These are phyloP conservation scores for Kwoniella dendrophila DNA, from an alignment of 768 basidiomycete genomes.

Conservation along the genomic window DNA sequence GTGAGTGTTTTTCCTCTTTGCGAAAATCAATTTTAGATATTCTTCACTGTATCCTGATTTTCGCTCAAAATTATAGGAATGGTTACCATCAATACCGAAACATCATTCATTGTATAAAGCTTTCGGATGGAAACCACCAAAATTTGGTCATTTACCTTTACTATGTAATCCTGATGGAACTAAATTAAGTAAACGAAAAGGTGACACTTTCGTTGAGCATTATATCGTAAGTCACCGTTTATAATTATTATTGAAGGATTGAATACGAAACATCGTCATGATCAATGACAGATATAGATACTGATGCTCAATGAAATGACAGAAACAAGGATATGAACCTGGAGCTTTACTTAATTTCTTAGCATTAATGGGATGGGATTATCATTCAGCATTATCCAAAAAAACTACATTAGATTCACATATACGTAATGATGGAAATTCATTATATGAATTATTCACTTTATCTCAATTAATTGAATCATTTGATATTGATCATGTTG, in stretches of 20 bases:
- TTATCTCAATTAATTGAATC: conserved; percentile 69
- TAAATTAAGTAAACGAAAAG: conserved; percentile 93
- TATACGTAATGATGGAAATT: conserved; percentile 40
- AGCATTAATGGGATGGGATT: conserved; percentile 91
- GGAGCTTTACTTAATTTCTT: conserved; percentile 88
- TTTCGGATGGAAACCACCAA: conserved; percentile 69
- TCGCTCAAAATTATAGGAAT: conserved; percentile 66
- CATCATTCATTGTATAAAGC: conserved; percentile 87
- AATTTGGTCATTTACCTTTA: conserved; percentile 88
- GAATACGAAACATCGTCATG: too few relatives aligned
- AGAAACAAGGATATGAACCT: conserved; percentile 89
- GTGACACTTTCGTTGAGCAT: conserved; percentile 81
- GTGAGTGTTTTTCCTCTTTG: conserved; percentile 57
- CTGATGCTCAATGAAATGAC: background rate
- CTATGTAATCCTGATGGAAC: conserved; percentile 84
- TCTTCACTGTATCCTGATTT: background rate
- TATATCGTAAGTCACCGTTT: conserved; percentile 76
- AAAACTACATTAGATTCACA: conserved; percentile 24
- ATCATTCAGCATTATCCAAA: conserved; percentile 56
- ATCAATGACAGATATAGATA: background rate
- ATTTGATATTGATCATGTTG: conserved; percentile 77
- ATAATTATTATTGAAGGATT: too few relatives aligned
- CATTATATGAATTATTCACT: conserved; percentile 50
- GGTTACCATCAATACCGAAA: conserved; percentile 88
- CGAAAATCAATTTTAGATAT: background rate